Percentiles rank a stretch among this genome's conserved stretches.
These are phyloP conservation scores for Talaromyces ruber DNA, from an alignment of 495 filamentous ascomycete species.

Conservation along the genomic window DNA sequence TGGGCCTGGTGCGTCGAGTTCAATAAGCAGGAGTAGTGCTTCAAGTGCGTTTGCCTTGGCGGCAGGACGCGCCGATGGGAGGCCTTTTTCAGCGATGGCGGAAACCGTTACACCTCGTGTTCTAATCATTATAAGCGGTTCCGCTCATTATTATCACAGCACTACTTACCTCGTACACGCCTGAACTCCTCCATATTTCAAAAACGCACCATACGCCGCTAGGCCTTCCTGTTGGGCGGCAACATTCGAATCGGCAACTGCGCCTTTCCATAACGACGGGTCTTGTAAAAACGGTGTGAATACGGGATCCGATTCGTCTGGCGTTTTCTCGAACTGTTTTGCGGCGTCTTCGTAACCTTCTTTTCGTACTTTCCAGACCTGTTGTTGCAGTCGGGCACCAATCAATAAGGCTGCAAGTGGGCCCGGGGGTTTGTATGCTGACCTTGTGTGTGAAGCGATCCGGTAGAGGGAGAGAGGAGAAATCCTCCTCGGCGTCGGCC, in stretches of 20 bases:
- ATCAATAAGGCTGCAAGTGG: conserved; percentile 4
- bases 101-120: conserved; percentile 66
- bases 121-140: conserved; percentile 28
- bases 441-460: conserved; percentile 89
- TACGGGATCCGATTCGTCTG: conserved; percentile 77
- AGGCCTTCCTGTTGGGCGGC: conserved; percentile 94
- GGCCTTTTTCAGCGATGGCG: conserved; percentile 84
- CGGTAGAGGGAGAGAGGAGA: conserved; percentile 66
- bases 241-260: conserved; percentile 92
- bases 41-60: conserved; percentile 84
- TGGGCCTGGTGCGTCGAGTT: conserved; percentile 77
- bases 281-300: conserved; percentile 85
- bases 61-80: conserved; percentile 75
- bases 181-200: conserved; percentile 77
- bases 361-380: conserved; percentile 98
- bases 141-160: neutral
- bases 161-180: conserved; percentile 59
- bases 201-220: conserved; percentile 74
- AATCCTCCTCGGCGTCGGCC: conserved; percentile 68
- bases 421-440: conserved; percentile 14
- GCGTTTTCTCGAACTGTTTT: conserved; percentile 74
- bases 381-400: neutral
- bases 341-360: conserved; percentile 89
- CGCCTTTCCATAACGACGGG: conserved; percentile 79
- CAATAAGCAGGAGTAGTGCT: conserved; percentile 79